These are phyloP conservation scores for Zygoascus tannicola DNA, from an alignment of 805 yeast genomes.

Conservation along the genomic window DNA sequence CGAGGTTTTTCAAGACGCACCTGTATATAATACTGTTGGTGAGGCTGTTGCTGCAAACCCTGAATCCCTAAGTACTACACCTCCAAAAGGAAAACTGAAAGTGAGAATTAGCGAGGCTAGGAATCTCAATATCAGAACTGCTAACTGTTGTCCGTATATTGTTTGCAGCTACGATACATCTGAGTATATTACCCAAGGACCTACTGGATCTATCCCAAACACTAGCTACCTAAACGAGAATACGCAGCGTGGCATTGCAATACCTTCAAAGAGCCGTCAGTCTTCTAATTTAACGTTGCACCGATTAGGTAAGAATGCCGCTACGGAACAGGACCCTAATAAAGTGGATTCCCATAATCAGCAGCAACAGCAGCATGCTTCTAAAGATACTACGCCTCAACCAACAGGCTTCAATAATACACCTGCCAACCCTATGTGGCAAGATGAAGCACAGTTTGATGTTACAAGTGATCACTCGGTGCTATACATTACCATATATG, in stretches of 20 bases:
- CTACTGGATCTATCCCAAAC: constrained; percentile 32
- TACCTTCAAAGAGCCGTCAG: constrained; percentile 26
- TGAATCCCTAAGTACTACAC: background rate
- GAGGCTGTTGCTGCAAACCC: background rate
- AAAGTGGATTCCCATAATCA: background rate
- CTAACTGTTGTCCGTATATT: constrained; percentile 54
- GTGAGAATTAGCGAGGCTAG: constrained; percentile 76
- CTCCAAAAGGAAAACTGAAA: constrained; percentile 54
- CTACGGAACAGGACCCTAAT: background rate
- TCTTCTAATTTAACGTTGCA: constrained; percentile 15
- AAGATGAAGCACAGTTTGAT: constrained; percentile 87
- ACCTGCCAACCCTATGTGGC: constrained; percentile 69
- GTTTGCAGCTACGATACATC: constrained; percentile 27
- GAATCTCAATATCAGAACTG: constrained; percentile 48
- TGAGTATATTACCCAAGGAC: constrained; percentile 79
- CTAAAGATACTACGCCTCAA: background rate
- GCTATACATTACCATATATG: constrained; percentile 85
- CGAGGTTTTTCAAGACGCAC: background rate
- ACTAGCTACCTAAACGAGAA: background rate
- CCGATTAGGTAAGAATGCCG: constrained; percentile 9
- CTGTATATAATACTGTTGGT: background rate
- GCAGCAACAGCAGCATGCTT: background rate
- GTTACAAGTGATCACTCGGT: constrained; percentile 68
- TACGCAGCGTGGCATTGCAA: constrained; percentile 26
- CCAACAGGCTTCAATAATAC: constrained; percentile 5